Base-by-base conservation (phyloP, 495 filamentous ascomycete genomes). In the Aspergillus affinis region DNA sequence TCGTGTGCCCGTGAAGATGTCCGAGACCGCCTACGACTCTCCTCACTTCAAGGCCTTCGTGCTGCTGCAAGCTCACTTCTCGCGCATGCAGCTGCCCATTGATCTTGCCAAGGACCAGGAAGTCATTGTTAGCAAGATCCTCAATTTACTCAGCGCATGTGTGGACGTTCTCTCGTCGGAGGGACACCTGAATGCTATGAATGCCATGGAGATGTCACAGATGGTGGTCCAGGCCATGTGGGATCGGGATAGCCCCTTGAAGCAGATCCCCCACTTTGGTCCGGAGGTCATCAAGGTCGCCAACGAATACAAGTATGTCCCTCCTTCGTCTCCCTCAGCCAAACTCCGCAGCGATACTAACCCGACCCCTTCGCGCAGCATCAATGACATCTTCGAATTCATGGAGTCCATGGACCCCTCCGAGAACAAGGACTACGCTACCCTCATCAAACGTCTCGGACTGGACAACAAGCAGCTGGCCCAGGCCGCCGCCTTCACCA, bases 211-310 rank as follows among this genome's bases (percentile, higher is more conserved):
- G 74, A 90, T 99, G 87, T 96, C 92, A 21, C 94, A 99, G 74
- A 99, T 99, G 94, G 90, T 93, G 57, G 92, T 99, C 19, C 94
- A 99, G 74, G 92, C 90, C 29, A 96, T 97, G 90, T 99, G 94
- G 94, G 92, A 98, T 78, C 89, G 92, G 21, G 94, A 99, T 73
- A 94, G 90, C 62, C 92, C 95, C 49, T 82, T 99, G 54, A 97
- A 96, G 78, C 94, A 99, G 77, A 97, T 99, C 64, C 94, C 94
- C 60, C 89, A 97, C 75, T 99, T 99, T 73, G 84, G 87, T 6
- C 84, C 89, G 26, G 87, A 94, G 57, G 86, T 88, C 51, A 86
- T 97, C 63, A 89, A 94, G 75, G 88, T 84, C 60, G 91, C 91
- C 47, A 89, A 91, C 67, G 86, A 91, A 55, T 87, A 81, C 63